These are phyloP conservation scores for Kurtzmaniella quercitrusa DNA, from an alignment of 1,139 yeast genomes.

Conservation along the genomic window DNA sequence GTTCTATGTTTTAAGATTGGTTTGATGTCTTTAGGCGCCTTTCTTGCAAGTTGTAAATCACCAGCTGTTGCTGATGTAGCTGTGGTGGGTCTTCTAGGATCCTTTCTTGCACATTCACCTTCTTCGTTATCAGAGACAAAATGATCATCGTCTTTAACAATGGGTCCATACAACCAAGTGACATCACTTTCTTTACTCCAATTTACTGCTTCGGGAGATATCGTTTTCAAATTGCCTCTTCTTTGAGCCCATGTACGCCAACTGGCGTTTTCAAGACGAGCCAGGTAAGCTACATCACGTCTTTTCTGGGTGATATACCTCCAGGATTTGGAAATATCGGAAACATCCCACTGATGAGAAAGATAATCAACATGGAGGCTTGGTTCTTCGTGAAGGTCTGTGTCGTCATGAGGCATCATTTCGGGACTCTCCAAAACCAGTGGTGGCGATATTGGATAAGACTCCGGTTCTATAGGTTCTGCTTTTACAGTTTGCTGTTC, in stretches of 20 bases:
- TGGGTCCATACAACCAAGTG: constrained; percentile 81
- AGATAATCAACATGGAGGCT: constrained; percentile 89
- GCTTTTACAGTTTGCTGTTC: neutral
- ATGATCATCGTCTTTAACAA: constrained; percentile 43
- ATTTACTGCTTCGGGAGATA: constrained; percentile 68
- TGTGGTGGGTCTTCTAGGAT: constrained; percentile 22
- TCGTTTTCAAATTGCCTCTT: constrained; percentile 58
- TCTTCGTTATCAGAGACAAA: constrained; percentile 25
- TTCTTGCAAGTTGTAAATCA: constrained; percentile 33
- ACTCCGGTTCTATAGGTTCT: constrained; percentile 6
- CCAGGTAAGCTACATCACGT: constrained; percentile 64
- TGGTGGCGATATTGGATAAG: constrained; percentile 12
- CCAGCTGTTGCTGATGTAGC: constrained; percentile 47
- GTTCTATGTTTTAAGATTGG: constrained; percentile 82
- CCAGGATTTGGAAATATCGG: constrained; percentile 93
- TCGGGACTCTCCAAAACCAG: constrained; percentile 28
- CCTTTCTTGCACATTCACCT: constrained; percentile 14
- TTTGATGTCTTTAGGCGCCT: constrained; percentile 29
- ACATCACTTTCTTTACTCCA: constrained; percentile 82
- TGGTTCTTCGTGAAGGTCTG: constrained; percentile 76
- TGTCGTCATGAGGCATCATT: constrained; percentile 73
- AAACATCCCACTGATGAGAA: constrained; percentile 93
- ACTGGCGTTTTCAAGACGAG: constrained; percentile 72
- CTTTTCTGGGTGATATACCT: constrained; percentile 81
- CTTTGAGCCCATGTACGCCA: constrained; percentile 91